A percentile compares a stretch with the other conserved stretches of the same genome.
phyloP scores from a whole-genome alignment of 2,329 filamentous ascomycete species.

The Trichoderma oligosporum region DNA sequence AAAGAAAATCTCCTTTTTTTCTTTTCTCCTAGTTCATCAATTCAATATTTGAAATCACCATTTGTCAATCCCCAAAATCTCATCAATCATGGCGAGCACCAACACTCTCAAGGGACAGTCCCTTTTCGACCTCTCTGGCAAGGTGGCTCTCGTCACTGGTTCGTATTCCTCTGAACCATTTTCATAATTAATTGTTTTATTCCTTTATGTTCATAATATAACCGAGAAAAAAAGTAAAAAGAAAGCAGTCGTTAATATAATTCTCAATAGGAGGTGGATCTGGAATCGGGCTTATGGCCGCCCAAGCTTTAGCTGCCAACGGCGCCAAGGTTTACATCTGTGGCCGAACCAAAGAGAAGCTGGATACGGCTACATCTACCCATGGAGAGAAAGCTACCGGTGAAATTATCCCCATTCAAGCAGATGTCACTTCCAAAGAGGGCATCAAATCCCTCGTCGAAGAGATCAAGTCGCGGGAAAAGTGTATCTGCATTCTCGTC shows the following conservation, averaged over 20 bases:
- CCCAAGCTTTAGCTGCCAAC: slow-evolving; percentile 62
- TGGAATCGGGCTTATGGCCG: slow-evolving; percentile 66
- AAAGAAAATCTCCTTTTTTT: no score
- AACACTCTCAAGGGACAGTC: slow-evolving; percentile 29
- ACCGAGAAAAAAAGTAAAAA: no score
- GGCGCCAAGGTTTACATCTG: slow-evolving; percentile 69
- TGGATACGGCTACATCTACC: slow-evolving; percentile 56
- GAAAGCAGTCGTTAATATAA: no score
- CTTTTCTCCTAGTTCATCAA: no score
- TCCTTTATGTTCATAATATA: no score
- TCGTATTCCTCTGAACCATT: slow-evolving; percentile 4
- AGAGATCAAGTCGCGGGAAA: slow-evolving; percentile 53
- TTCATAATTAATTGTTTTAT: neutral
- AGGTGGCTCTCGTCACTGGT: slow-evolving; percentile 46
- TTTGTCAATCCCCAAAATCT: no score
- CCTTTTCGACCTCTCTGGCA: slow-evolving; percentile 41
- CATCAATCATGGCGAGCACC: neutral
- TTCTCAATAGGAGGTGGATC: slow-evolving; percentile 52
- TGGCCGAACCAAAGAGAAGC: slow-evolving; percentile 59
- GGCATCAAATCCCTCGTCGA: slow-evolving; percentile 55
- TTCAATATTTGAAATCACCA: no score
- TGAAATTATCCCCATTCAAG: slow-evolving; percentile 56
- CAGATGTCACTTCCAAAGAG: slow-evolving; percentile 60
- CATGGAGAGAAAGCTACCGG: slow-evolving; percentile 52
- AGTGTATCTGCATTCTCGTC: slow-evolving; percentile 60